Conservation (phyloP, 768 basidiomycete genomes). For the Phylloporus rhodoxanthus region DNA sequence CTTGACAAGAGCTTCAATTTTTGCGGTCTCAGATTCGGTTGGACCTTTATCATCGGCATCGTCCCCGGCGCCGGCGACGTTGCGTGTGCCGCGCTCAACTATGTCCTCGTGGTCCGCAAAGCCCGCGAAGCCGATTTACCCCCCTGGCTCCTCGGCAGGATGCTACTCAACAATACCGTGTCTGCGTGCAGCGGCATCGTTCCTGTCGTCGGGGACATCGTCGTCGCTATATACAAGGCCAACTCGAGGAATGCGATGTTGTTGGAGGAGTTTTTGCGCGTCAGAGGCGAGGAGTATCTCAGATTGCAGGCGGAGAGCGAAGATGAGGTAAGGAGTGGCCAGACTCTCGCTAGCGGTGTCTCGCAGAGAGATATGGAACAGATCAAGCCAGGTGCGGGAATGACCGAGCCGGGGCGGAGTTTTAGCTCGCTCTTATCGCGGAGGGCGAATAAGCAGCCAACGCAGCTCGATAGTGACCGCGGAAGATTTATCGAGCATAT, state of each 20-base stretch:
- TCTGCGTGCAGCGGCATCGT: conserved; percentile 62
- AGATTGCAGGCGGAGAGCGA: conserved; percentile 39
- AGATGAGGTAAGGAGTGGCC: conserved; percentile 19
- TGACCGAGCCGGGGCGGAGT: conserved; percentile 32
- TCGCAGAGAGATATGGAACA: conserved; percentile 36
- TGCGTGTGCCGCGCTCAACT: conserved; percentile 59
- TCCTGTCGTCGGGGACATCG: conserved; percentile 70
- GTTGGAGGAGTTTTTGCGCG: conserved; percentile 76
- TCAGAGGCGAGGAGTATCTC: conserved; percentile 70
- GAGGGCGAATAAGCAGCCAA: conserved; percentile 18
- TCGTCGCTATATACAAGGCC: conserved; percentile 74
- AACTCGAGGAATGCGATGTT: conserved; percentile 86
- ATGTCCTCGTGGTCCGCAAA: conserved; percentile 70
- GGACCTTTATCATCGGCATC: conserved; percentile 76
- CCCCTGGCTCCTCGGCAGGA: conserved; percentile 58
- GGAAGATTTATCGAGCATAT: conserved; percentile 40
- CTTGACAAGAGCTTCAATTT: conserved; percentile 84
- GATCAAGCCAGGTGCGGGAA: conserved; percentile 53
- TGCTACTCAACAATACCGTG: conserved; percentile 73
- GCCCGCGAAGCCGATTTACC: conserved; percentile 69
- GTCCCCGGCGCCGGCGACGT: conserved; percentile 68
- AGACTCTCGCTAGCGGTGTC: conserved; percentile 7
- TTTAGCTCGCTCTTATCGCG: conserved; percentile 7
- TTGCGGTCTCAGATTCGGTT: conserved; percentile 80
- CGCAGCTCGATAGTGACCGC: conserved; percentile 17